These are phyloP conservation scores for Artemisia tridentata DNA, from an alignment of 129 eudicot species.

Conservation along the genomic window DNA sequence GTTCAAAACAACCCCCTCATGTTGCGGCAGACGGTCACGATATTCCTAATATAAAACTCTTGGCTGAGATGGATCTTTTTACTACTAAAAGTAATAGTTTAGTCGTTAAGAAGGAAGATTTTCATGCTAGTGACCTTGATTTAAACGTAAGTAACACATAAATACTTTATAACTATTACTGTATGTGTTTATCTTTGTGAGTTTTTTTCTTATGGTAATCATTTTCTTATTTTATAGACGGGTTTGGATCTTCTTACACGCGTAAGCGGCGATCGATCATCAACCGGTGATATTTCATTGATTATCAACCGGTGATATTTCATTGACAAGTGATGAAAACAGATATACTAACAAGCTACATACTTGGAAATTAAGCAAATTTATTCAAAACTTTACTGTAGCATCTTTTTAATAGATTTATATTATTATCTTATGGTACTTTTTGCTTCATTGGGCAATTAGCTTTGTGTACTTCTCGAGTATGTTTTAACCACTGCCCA, in stretches of 20 bases:
- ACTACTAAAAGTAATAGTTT: slow-evolving; percentile 37
- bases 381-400: neutral
- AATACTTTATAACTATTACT: neutral
- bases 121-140: slow-evolving; percentile 19
- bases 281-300: slow-evolving; percentile 49
- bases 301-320: slow-evolving; percentile 47
- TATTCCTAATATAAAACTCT: slow-evolving; percentile 10
- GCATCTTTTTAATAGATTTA: neutral
- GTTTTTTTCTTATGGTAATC: slow-evolving; percentile 3
- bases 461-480: neutral
- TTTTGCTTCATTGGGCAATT: neutral
- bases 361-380: neutral
- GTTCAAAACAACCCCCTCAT: neutral
- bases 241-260: slow-evolving; percentile 61
- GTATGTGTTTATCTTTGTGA: neutral
- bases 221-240: slow-evolving; percentile 35
- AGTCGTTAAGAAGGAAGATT: slow-evolving; percentile 50
- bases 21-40: slow-evolving; percentile 4
- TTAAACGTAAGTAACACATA: slow-evolving; percentile 49
- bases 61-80: slow-evolving; percentile 70
- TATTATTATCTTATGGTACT: neutral
- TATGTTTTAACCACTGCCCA: neutral
- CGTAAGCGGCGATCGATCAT: slow-evolving; percentile 41
- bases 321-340: slow-evolving; percentile 40
- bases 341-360: slow-evolving; percentile 17